phyloP scores from a whole-genome alignment of 2,329 filamentous ascomycete species.

The Penicillium sp. region DNA sequence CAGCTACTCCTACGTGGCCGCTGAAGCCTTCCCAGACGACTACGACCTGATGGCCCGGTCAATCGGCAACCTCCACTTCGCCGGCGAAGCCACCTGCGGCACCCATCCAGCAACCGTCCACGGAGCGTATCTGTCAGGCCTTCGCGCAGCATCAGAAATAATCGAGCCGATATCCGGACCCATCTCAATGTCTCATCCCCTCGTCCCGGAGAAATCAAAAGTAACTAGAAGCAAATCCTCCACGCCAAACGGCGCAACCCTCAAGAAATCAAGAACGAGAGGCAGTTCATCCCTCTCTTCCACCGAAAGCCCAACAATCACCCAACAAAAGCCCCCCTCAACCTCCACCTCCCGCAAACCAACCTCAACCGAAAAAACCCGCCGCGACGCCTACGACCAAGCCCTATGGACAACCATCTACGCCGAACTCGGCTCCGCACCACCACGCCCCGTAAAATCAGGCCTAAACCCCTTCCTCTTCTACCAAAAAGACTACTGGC shows the following conservation, averaged over 20 bases:
- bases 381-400: conserved; percentile 54
- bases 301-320: conserved; percentile 23
- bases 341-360: conserved; percentile 10
- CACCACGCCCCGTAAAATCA: conserved; percentile 68
- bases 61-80: conserved; percentile 87
- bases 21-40: conserved; percentile 76
- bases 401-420: conserved; percentile 58
- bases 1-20: conserved; percentile 91
- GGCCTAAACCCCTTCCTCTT: conserved; percentile 84
- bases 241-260: conserved; percentile 10
- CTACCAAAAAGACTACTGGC: conserved; percentile 75
- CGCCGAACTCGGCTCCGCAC: conserved; percentile 68
- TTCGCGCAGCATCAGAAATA: conserved; percentile 84
- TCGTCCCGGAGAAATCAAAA: conserved; percentile 62
- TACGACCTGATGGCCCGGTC: conserved; percentile 87
- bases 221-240: conserved; percentile 36
- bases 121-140: conserved; percentile 88
- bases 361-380: conserved; percentile 25
- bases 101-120: conserved; percentile 97
- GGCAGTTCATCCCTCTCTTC: conserved; percentile 3
- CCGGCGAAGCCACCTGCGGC: conserved; percentile 92
- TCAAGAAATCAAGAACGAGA: conserved; percentile 3
- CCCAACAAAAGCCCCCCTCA: conserved; percentile 7
- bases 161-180: conserved; percentile 77
- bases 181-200: conserved; percentile 70